These are phyloP conservation scores for Ganoderma resinaceum DNA, from an alignment of 1,284 basidiomycete species.

Conservation along the genomic window DNA sequence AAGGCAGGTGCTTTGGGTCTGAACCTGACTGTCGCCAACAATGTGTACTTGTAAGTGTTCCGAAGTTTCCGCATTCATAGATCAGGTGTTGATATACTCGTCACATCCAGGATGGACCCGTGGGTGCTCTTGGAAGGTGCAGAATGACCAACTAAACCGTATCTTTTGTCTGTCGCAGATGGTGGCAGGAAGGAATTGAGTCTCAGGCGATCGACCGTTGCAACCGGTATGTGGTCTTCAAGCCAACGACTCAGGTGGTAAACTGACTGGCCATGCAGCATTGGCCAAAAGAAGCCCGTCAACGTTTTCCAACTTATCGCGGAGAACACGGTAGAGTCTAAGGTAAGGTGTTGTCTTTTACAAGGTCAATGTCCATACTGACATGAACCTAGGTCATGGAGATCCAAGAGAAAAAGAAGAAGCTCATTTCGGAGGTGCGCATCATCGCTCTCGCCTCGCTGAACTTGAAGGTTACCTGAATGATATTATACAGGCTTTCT, in stretches of 20 bases:
- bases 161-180: constrained; percentile 12
- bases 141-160: background rate
- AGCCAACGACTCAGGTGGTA: background rate
- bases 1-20: constrained; percentile 86
- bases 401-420: constrained; percentile 84
- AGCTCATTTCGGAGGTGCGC: constrained; percentile 69
- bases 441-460: background rate
- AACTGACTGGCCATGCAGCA: constrained; percentile 47
- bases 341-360: constrained; percentile 47
- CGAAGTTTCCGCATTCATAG: background rate
- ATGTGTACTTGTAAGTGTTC: constrained; percentile 80
- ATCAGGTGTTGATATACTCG: background rate
- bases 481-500: constrained; percentile 64
- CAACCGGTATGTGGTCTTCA: constrained; percentile 51
- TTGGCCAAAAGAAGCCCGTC: constrained; percentile 83
- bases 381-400: constrained; percentile 64
- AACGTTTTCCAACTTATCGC: constrained; percentile 90
- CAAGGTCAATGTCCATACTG: background rate
- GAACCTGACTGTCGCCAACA: constrained; percentile 90
- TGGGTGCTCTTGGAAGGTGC: constrained; percentile 46
- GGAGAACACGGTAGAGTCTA: constrained; percentile 86
- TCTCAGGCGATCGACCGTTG: constrained; percentile 88
- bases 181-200: constrained; percentile 81
- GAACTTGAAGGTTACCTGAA: background rate
- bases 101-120: constrained; percentile 78